phyloP scores from a whole-genome alignment of 768 basidiomycete genomes.

The Rhodotorula babjevae region DNA sequence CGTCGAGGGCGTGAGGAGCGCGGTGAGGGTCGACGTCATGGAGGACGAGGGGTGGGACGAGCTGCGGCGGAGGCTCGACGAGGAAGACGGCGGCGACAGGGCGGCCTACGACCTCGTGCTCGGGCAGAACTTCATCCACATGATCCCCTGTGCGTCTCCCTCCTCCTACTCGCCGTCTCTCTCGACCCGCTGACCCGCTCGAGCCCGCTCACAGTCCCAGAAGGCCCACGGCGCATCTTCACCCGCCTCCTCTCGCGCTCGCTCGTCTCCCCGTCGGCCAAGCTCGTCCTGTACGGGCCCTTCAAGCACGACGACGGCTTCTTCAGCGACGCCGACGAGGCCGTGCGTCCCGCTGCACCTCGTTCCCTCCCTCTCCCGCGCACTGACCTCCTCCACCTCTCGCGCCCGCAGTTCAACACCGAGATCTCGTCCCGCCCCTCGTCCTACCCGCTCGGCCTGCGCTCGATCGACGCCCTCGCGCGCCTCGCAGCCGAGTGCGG shows the following conservation, averaged over 20 bases:
- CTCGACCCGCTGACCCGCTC: not conserved
- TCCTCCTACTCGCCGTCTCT: not conserved
- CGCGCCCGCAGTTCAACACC: slow-evolving; percentile 15
- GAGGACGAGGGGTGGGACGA: slow-evolving; percentile 1
- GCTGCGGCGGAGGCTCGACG: not conserved
- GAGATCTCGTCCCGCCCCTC: slow-evolving; percentile 14
- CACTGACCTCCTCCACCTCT: not conserved
- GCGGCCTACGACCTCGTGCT: slow-evolving; percentile 14
- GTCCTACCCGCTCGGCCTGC: slow-evolving; percentile 16
- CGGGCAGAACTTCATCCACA: slow-evolving; percentile 27
- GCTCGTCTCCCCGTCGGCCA: not conserved
- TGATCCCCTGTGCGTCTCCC: slow-evolving; percentile 30
- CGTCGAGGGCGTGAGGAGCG: not conserved
- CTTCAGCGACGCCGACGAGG: slow-evolving; percentile 15
- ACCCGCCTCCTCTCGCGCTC: not conserved
- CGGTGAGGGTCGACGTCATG: slow-evolving; percentile 17
- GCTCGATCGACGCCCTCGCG: slow-evolving; percentile 20
- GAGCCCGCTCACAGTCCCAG: slow-evolving; percentile 5
- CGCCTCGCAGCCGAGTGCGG: slow-evolving; percentile 3
- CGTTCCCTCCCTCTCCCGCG: not conserved
- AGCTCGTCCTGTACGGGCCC: slow-evolving; percentile 23
- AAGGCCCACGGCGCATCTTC: slow-evolving; percentile 20
- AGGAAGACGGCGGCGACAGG: not conserved
- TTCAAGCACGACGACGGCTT: slow-evolving; percentile 23
- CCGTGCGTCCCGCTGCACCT: slow-evolving; percentile 1